Conservation (phyloP, 768 basidiomycete genomes). For the Lepiota brunneoincarnata region DNA sequence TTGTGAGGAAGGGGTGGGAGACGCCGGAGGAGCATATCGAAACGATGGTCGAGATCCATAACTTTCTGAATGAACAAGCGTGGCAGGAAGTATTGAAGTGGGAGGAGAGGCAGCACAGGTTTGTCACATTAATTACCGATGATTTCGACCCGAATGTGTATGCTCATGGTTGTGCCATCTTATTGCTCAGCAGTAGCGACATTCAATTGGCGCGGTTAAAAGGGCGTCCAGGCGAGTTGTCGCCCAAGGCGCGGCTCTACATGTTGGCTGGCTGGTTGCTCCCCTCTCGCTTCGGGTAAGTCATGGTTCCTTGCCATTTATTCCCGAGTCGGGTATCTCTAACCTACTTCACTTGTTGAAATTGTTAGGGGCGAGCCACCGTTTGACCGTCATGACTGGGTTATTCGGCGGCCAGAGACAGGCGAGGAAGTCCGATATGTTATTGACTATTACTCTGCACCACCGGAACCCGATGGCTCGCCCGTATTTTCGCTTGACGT, state of each 20-base stretch:
- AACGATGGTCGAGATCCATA: constrained; percentile 98
- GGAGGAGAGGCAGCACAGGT: constrained; percentile 75
- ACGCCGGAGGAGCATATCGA: constrained; percentile 95
- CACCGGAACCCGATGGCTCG: constrained; percentile 83
- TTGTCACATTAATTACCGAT: constrained; percentile 23
- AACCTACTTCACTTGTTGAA: neutral
- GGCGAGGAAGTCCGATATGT: constrained; percentile 91
- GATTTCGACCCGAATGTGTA: neutral
- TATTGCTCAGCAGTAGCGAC: constrained; percentile 51
- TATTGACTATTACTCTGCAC: constrained; percentile 97
- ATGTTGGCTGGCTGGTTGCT: constrained; percentile 86
- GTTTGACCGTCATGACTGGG: constrained; percentile 98
- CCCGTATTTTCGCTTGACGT: constrained; percentile 97
- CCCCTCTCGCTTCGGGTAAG: constrained; percentile 88
- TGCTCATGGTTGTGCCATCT: constrained; percentile 3
- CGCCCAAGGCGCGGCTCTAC: constrained; percentile 90
- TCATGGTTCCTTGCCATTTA: constrained; percentile 10
- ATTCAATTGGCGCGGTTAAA: constrained; percentile 80
- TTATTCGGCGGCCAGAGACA: constrained; percentile 76
- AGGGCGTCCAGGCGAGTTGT: constrained; percentile 89
- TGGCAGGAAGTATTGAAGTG: constrained; percentile 94
- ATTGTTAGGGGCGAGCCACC: constrained; percentile 77
- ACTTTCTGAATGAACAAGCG: constrained; percentile 95
- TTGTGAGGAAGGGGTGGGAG: constrained; percentile 95
- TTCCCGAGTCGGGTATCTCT: neutral